Conservation (phyloP, 345 rosid species). For the Limnanthes douglasii region DNA sequence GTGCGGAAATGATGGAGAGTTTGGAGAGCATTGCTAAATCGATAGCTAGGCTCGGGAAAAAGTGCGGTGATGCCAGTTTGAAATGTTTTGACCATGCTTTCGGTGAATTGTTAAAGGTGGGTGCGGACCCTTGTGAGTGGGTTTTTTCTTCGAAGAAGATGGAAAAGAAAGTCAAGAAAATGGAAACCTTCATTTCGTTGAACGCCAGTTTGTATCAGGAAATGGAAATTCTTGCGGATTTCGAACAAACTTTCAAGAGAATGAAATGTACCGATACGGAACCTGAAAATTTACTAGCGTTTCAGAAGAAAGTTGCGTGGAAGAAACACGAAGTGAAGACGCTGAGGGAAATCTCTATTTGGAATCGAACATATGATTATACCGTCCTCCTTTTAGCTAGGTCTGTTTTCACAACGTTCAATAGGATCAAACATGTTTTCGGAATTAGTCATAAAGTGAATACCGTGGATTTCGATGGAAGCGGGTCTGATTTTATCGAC, state of each 20-base stretch:
- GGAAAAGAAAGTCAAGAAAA: conserved; percentile 76
- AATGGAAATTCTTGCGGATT: conserved; percentile 74
- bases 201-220: conserved; percentile 77
- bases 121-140: conserved; percentile 66
- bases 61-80: conserved; percentile 55
- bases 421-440: conserved; percentile 49
- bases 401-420: conserved; percentile 61
- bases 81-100: conserved; percentile 45
- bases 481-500: conserved; percentile 35
- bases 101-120: conserved; percentile 34
- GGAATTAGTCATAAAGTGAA: conserved; percentile 33
- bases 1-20: conserved; percentile 59
- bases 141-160: conserved; percentile 56
- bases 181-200: conserved; percentile 59
- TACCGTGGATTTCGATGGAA: conserved; percentile 22
- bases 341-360: conserved; percentile 58
- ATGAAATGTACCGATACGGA: conserved; percentile 43
- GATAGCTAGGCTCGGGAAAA: conserved; percentile 56
- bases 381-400: conserved; percentile 50
- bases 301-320: conserved; percentile 65
- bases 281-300: conserved; percentile 43
- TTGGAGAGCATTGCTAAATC: conserved; percentile 44
- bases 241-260: conserved; percentile 65
- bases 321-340: conserved; percentile 78
- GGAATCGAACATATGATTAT: conserved; percentile 83